Conservation (phyloP, 2,329 filamentous ascomycete species). For the Trichoderma breve region DNA sequence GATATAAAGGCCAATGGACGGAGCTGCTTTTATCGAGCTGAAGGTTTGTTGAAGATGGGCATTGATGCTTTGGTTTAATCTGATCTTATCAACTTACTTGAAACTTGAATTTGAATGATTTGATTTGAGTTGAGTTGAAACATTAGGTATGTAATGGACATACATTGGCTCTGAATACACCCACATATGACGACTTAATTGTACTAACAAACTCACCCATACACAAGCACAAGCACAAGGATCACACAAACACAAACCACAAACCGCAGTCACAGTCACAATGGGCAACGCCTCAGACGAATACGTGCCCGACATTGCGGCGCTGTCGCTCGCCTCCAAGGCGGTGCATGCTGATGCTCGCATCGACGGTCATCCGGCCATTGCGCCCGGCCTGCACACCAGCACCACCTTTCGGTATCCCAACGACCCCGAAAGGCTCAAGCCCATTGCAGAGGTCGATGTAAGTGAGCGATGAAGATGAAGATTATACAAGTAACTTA, state of each 20-base stretch:
- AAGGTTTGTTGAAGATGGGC: neutral
- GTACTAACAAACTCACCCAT: neutral
- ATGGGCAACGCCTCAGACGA: slow-evolving; percentile 2
- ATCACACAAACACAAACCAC: neutral
- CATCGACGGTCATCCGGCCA: slow-evolving; percentile 70
- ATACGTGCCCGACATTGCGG: slow-evolving; percentile 13
- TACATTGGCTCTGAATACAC: too few relatives aligned
- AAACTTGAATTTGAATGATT: too few relatives aligned
- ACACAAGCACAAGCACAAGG: neutral
- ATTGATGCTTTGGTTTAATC: neutral
- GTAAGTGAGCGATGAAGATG: slow-evolving; percentile 43
- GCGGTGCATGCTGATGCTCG: slow-evolving; percentile 81
- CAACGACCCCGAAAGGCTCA: slow-evolving; percentile 65
- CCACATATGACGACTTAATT: too few relatives aligned
- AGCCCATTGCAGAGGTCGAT: slow-evolving; percentile 38
- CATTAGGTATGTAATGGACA: neutral
- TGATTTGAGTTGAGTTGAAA: neutral
- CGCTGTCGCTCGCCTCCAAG: slow-evolving; percentile 59
- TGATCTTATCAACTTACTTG: too few relatives aligned
- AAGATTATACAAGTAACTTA: neutral
- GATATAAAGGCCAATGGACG: neutral
- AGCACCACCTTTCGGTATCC: slow-evolving; percentile 89
- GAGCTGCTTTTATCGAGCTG: neutral
- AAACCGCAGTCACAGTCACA: neutral
- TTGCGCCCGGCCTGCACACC: slow-evolving; percentile 86